Evolutionary conservation across 1,284 basidiomycete species (phyloP).

Genomic region (Flammula alnicola): DNA sequence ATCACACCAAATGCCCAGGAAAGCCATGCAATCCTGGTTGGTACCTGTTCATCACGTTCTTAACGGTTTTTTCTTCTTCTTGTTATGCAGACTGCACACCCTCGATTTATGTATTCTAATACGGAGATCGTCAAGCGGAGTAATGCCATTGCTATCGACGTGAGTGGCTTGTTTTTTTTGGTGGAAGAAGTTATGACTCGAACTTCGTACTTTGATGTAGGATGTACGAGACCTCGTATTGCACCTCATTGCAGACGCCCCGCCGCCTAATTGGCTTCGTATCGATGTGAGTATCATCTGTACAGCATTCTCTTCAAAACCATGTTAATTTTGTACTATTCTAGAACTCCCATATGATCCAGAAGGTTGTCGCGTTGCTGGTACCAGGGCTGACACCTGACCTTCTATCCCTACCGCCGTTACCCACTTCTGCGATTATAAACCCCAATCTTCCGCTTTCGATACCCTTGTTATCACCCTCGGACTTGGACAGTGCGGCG

Average conservation of each 20-base stretch:
- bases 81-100: conserved; percentile 53
- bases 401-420: conserved; percentile 69
- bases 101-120: conserved; percentile 81
- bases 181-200: background rate
- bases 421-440: conserved; percentile 61
- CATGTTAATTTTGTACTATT: conserved; percentile 2
- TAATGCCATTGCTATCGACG: conserved; percentile 77
- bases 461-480: conserved; percentile 54
- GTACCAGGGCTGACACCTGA: conserved; percentile 82
- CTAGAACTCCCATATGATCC: conserved; percentile 73
- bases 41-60: conserved; percentile 21
- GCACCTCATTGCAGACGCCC: conserved; percentile 81
- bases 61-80: no score
- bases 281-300: conserved; percentile 72
- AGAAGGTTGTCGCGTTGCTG: conserved; percentile 79
- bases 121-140: conserved; percentile 73
- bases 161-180: conserved; percentile 42
- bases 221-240: conserved; percentile 85
- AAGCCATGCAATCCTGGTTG: conserved; percentile 16
- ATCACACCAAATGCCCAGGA: conserved; percentile 10
- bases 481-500: conserved; percentile 35
- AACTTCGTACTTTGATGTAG: conserved; percentile 42
- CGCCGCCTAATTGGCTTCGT: conserved; percentile 82
- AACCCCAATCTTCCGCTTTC: conserved; percentile 72
- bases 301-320: conserved; percentile 2